Base-by-base conservation (phyloP, 352 stramenopile species). In the Saprolegnia diclina region DNA sequence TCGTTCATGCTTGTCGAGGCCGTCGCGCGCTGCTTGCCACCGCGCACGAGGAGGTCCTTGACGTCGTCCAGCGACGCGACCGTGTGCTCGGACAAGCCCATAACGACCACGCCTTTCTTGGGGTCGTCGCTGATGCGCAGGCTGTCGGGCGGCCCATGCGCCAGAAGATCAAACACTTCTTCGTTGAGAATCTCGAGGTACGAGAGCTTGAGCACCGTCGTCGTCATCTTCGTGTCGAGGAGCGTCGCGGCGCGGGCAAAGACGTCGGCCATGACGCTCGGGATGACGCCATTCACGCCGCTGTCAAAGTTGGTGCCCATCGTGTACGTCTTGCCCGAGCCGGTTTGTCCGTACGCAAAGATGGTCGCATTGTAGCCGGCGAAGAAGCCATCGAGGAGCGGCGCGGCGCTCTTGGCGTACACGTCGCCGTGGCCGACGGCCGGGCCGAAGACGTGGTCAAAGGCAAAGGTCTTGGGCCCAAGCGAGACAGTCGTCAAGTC, bases 151-250 rank as follows among this genome's bases (percentile, higher is more conserved):
- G 65, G 65, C 37, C 61, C 81, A 10, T 70, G 35, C 11, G 72
- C 79, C 10, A 99, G 79, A 29, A 99, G 79, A 76, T 99, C 96
- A 14, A 84, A 79, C 59, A 99, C 89, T 71, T 98, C 91, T 84
- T 99, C 96, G 61, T 99, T 99, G 69, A 99, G 95, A 48, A 99
- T 96, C 89, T 91, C 83, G n/a, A 93, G 71, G 50, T 89, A 91
- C 50, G 85, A 91, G 50, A 94, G 44, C 63, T 81, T 88, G 54
- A 90, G 40, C 19, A 82, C 67, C 54, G 77, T 78, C 42, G 78
- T 80, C 24, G 76, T 78, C 29, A 61, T 65, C 14, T 72, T 83
- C 19, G 64, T 21, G 0, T 69, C 40, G 40, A 45, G 24, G 35
- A 64, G 72, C 4, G 26, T 18, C 6, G 73, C 59, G n/a, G 85